Percentiles rank a stretch among this genome's conserved stretches.
Conservation (phyloP, 176 grass and related monocot genomes). For the Phyllostachys edulis region DNA sequence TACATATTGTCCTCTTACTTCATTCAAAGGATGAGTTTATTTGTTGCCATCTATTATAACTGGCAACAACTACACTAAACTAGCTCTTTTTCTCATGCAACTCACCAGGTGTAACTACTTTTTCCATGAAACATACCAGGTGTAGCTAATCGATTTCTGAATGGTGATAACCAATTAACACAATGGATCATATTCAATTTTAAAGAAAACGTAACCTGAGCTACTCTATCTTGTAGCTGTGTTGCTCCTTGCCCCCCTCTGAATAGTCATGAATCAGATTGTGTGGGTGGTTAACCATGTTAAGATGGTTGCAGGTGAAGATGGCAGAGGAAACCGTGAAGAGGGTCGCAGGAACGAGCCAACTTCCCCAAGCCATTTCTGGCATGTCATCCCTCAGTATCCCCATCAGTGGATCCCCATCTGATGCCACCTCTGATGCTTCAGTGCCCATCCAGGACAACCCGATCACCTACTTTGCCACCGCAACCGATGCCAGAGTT, state of each 20-base stretch:
- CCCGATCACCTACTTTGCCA: constrained; percentile 8
- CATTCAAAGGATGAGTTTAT: neutral
- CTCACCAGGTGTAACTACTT: neutral
- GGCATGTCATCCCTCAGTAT: constrained; percentile 31
- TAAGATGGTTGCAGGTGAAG: constrained; percentile 51
- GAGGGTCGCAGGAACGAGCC: constrained; percentile 30
- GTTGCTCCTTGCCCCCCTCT: neutral
- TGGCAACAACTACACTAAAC: neutral
- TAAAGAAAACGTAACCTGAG: neutral
- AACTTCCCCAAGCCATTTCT: neutral
- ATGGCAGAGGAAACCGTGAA: constrained; percentile 72
- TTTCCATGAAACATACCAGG: neutral
- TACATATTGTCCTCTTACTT: neutral
- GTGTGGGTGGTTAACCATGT: constrained; percentile 4
- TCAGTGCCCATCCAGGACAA: constrained; percentile 30
- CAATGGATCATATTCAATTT: neutral
- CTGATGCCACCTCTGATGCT: constrained; percentile 13
- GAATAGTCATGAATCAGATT: neutral
- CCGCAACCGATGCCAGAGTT: neutral
- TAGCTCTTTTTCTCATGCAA: neutral
- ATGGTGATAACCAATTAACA: neutral
- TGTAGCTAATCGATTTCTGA: neutral
- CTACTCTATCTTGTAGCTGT: neutral
- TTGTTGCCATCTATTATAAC: neutral
- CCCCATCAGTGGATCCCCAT: constrained; percentile 8